phyloP scores from a whole-genome alignment of 352 stramenopile species.

The Blastocystis sp. region DNA sequence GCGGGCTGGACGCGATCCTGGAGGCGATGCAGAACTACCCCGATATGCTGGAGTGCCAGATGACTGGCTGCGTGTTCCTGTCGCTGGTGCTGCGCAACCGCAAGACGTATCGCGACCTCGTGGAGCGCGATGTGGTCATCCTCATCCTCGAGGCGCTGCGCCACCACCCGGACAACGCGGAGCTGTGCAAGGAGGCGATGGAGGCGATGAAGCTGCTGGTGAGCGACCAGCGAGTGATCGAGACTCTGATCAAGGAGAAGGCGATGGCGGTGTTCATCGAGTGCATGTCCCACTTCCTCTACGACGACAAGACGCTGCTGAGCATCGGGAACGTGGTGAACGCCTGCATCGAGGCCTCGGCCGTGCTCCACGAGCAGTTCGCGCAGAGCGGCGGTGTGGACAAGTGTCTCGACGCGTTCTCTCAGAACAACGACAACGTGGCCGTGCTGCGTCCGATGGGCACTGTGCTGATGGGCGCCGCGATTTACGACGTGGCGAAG shows the following conservation, averaged over 20 bases:
- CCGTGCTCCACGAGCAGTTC: slow-evolving; percentile 49
- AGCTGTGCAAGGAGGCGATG: slow-evolving; percentile 51
- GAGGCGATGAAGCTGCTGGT: slow-evolving; percentile 2
- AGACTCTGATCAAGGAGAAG: slow-evolving; percentile 52
- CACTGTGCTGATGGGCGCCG: slow-evolving; percentile 37
- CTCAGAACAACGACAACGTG: slow-evolving; percentile 20
- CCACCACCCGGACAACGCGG: slow-evolving; percentile 33
- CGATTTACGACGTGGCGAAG: slow-evolving; percentile 53
- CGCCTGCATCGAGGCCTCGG: background rate
- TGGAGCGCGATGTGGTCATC: slow-evolving; percentile 49
- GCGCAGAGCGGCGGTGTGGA: slow-evolving; percentile 24
- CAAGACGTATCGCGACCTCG: slow-evolving; percentile 45
- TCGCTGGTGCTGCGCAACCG: slow-evolving; percentile 36
- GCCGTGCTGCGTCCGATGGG: slow-evolving; percentile 43
- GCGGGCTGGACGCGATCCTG: slow-evolving; percentile 50
- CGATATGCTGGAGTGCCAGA: slow-evolving; percentile 27
- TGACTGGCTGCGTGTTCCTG: slow-evolving; percentile 51
- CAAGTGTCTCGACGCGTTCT: slow-evolving; percentile 22
- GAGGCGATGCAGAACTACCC: slow-evolving; percentile 34
- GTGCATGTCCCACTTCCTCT: slow-evolving; percentile 54
- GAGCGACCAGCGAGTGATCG: slow-evolving; percentile 10
- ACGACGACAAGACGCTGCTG: slow-evolving; percentile 33
- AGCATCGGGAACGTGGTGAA: slow-evolving; percentile 31
- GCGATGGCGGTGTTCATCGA: slow-evolving; percentile 45
- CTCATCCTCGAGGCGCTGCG: slow-evolving; percentile 39